phyloP scores from a whole-genome alignment of 805 yeast species.

The Barnettozyma vustinii region DNA sequence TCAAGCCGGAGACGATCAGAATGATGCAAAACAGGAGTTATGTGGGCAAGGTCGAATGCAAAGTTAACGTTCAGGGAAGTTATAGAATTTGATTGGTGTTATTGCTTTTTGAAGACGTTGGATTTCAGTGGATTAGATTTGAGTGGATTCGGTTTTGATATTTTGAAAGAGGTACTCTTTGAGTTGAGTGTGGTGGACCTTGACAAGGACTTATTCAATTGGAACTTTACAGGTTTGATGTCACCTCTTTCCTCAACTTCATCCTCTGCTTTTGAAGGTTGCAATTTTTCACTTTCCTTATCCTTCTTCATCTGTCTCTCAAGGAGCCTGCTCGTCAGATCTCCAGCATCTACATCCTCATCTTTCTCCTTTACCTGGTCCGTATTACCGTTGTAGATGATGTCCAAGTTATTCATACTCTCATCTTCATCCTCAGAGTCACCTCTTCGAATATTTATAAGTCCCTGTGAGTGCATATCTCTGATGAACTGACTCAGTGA shows the following conservation, averaged over 20 bases:
- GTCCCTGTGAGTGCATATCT: constrained; percentile 50
- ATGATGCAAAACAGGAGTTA: constrained; percentile 12
- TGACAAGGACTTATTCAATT: constrained; percentile 10
- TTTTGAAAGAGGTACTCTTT: constrained; percentile 20
- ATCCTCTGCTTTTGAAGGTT: background rate
- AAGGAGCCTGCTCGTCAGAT: constrained; percentile 34
- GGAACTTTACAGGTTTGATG: constrained; percentile 12
- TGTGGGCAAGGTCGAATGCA: constrained; percentile 18
- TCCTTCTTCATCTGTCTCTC: constrained; percentile 50
- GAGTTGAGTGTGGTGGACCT: background rate
- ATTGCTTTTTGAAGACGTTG: constrained; percentile 8
- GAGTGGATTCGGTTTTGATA: constrained; percentile 12
- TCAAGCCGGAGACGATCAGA: constrained; percentile 16
- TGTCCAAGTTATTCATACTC: constrained; percentile 34
- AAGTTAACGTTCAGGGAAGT: constrained; percentile 11
- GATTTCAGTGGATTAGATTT: constrained; percentile 16
- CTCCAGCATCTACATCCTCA: constrained; percentile 28
- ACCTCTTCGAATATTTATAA: constrained; percentile 42
- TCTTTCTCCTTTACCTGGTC: constrained; percentile 42
- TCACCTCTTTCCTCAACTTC: constrained; percentile 1
- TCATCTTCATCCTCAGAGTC: constrained; percentile 27
- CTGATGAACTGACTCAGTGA: constrained; percentile 64
- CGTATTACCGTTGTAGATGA: constrained; percentile 48
- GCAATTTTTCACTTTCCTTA: constrained; percentile 9
- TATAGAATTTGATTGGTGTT: constrained; percentile 9